Evolutionary conservation across 129 eudicot genomes (phyloP).

Genomic region (Helianthus tuberosus): DNA sequence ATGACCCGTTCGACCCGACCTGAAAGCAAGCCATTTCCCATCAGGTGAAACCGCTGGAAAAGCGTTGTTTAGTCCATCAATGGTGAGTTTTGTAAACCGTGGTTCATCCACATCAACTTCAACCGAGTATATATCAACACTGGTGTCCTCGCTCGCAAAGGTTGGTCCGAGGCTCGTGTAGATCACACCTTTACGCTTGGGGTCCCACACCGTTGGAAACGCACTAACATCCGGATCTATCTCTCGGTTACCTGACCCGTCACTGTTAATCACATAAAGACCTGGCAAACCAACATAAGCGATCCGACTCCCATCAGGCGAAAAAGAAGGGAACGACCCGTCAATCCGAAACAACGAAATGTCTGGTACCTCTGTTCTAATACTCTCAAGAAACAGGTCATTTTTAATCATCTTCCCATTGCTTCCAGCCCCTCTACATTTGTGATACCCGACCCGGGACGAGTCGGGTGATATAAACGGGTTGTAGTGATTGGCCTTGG

Average conservation of each 20-base stretch:
- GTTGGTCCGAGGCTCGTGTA: conserved; percentile 82
- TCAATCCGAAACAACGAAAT: conserved; percentile 68
- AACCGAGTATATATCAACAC: conserved; percentile 65
- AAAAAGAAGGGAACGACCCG: conserved; percentile 89
- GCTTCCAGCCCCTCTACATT: conserved; percentile 61
- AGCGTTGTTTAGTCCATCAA: conserved; percentile 77
- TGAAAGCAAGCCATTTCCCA: conserved; percentile 78
- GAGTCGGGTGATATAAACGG: conserved; percentile 78
- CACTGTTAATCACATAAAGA: conserved; percentile 61
- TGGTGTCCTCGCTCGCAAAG: conserved; percentile 64
- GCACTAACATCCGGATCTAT: conserved; percentile 37
- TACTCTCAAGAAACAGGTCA: conserved; percentile 60
- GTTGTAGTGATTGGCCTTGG: conserved; percentile 62
- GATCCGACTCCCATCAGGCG: conserved; percentile 66
- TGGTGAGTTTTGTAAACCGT: conserved; percentile 52
- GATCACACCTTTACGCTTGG: conserved; percentile 65
- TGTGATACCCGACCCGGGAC: conserved; percentile 72
- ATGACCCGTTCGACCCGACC: conserved; percentile 83
- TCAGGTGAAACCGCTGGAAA: conserved; percentile 93
- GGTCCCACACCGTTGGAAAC: conserved; percentile 77
- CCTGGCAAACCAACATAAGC: conserved; percentile 70
- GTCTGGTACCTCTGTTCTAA: conserved; percentile 39
- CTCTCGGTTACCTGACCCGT: conserved; percentile 59
- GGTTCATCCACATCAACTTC: conserved; percentile 53
- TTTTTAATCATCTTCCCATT: conserved; percentile 25